Percentiles rank a stretch among this genome's conserved stretches.
Evolutionary conservation across 2,329 filamentous ascomycete genomes (phyloP).

Genomic region (Colletotrichum neosansevieriae): DNA sequence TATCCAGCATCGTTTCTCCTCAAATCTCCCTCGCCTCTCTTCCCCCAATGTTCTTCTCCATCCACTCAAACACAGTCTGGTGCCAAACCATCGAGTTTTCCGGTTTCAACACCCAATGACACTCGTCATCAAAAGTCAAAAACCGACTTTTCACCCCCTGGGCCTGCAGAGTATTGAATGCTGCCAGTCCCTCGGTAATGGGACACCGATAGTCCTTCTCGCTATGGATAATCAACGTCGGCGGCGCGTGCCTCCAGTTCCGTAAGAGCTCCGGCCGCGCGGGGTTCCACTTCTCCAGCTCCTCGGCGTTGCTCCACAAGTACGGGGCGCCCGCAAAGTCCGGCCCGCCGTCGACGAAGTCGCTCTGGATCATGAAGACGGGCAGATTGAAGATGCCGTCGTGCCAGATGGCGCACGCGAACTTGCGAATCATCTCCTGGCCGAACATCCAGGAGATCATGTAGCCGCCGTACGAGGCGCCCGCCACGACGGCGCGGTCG

Average conservation of each 20-base stretch:
- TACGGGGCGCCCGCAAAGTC: conserved; percentile 57
- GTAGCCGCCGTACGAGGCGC: conserved; percentile 69
- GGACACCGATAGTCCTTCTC: conserved; percentile 73
- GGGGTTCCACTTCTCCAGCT: conserved; percentile 65
- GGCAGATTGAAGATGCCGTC: conserved; percentile 57
- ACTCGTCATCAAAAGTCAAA: conserved; percentile 79
- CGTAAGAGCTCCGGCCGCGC: conserved; percentile 58
- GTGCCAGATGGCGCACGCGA: conserved; percentile 57
- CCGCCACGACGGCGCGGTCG: conserved; percentile 63
- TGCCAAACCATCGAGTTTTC: conserved; percentile 80
- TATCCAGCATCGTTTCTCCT: not conserved
- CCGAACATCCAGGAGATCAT: conserved; percentile 72
- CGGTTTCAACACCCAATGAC: conserved; percentile 76
- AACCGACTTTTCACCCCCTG: conserved; percentile 76
- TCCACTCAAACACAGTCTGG: conserved; percentile 74
- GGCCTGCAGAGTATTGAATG: conserved; percentile 79
- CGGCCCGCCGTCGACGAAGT: conserved; percentile 44
- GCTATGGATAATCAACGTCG: conserved; percentile 79
- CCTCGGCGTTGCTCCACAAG: conserved; percentile 59
- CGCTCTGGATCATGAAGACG: conserved; percentile 45
- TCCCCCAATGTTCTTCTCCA: conserved; percentile 62
- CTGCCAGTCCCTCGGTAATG: conserved; percentile 68
- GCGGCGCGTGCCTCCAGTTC: conserved; percentile 72
- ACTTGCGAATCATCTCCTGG: conserved; percentile 61
- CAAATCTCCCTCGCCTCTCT: not conserved